phyloP scores from a whole-genome alignment of 2,329 filamentous ascomycete genomes.

The Botryosphaeria dothidea region DNA sequence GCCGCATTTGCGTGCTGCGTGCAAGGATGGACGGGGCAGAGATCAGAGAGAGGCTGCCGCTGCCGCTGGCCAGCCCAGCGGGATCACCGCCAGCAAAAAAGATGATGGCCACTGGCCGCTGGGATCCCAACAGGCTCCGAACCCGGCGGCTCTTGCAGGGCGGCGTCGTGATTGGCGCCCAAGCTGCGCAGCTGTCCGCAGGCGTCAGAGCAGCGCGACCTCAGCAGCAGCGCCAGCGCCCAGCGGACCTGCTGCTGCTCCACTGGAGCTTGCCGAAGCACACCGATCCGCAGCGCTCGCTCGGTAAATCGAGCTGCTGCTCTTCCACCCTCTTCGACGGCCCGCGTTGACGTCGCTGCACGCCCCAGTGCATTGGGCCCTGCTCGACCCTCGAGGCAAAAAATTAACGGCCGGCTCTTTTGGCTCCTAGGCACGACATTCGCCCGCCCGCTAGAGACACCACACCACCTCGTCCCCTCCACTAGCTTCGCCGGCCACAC shows the following conservation, averaged over 20 bases:
- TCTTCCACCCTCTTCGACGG: slow-evolving; percentile 15
- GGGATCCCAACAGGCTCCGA: slow-evolving; percentile 11
- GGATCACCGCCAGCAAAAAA: slow-evolving; percentile 6
- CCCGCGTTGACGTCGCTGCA: slow-evolving; percentile 18
- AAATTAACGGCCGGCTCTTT: slow-evolving; percentile 11
- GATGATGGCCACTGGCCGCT: background rate
- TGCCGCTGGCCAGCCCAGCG: background rate
- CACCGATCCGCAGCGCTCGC: slow-evolving; percentile 19
- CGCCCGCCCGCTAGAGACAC: slow-evolving; percentile 11
- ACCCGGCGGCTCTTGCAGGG: background rate
- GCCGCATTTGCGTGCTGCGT: background rate
- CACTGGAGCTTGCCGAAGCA: slow-evolving; percentile 18
- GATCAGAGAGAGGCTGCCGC: background rate
- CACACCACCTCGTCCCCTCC: slow-evolving; percentile 16
- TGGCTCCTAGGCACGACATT: slow-evolving; percentile 1
- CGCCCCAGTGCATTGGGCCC: slow-evolving; percentile 14
- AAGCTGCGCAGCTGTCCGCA: background rate
- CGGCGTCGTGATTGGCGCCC: slow-evolving; percentile 5
- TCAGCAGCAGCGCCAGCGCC: background rate
- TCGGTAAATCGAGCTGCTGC: slow-evolving; percentile 11
- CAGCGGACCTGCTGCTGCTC: slow-evolving; percentile 10
- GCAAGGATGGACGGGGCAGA: background rate
- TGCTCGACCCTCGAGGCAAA: slow-evolving; percentile 14
- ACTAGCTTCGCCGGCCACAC: slow-evolving; percentile 8
- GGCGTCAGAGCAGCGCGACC: background rate